Percentiles rank a stretch among this genome's conserved stretches.
These are phyloP conservation scores for Termitomyces sp. DNA, from an alignment of 1,284 basidiomycete species.

Conservation along the genomic window DNA sequence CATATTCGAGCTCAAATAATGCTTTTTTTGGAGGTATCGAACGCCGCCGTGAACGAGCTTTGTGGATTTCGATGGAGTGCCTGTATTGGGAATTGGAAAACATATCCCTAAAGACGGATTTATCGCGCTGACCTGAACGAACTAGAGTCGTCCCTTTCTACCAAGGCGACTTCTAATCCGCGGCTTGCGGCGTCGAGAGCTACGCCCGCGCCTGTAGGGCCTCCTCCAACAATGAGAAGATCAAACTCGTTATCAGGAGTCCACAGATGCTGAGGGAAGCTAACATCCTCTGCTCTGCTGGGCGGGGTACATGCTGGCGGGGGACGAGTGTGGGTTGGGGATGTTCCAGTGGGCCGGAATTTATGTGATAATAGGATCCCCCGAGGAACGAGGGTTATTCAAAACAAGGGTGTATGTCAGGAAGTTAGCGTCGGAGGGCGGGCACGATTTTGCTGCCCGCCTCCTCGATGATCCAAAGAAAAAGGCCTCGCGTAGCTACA, in stretches of 20 bases:
- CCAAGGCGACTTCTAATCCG: constrained; percentile 88
- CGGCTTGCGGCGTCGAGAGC: constrained; percentile 92
- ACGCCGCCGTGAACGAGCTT: constrained; percentile 78
- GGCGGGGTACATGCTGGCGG: constrained; percentile 83
- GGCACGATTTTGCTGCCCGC: too few relatives aligned
- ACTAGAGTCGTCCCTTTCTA: constrained; percentile 91
- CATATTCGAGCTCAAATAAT: constrained; percentile 65
- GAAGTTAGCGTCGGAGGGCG: too few relatives aligned
- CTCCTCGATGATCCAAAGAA: too few relatives aligned
- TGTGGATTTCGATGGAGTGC: constrained; percentile 95
- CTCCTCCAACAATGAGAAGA: constrained; percentile 86
- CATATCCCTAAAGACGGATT: not conserved
- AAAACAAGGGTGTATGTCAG: too few relatives aligned
- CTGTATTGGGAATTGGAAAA: constrained; percentile 30
- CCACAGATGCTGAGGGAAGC: constrained; percentile 44
- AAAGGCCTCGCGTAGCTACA: too few relatives aligned
- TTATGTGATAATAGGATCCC: too few relatives aligned
- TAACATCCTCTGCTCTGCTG: constrained; percentile 56
- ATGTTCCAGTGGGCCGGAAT: too few relatives aligned
- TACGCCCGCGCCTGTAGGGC: constrained; percentile 92
- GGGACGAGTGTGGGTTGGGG: too few relatives aligned
- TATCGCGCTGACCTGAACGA: constrained; percentile 62
- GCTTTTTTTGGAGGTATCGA: too few relatives aligned
- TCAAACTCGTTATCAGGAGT: constrained; percentile 57
- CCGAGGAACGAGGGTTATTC: too few relatives aligned